phyloP scores from a whole-genome alignment of 2,329 filamentous ascomycete genomes.

The Neonectria neomacrospora region DNA sequence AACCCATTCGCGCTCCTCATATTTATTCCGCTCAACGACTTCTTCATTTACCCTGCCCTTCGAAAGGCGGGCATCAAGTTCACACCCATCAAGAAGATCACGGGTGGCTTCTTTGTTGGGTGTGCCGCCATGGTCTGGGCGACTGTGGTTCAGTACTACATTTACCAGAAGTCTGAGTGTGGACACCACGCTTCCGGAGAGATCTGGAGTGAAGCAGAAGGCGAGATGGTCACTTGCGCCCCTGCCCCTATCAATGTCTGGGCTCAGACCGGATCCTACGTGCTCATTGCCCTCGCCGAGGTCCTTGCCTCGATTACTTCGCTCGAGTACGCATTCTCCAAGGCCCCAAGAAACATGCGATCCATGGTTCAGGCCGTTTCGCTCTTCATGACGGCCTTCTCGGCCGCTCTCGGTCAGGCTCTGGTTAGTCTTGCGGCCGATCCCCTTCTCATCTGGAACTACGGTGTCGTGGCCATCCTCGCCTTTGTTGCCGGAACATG shows the following conservation, averaged over 20 bases:
- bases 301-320: slow-evolving; percentile 64
- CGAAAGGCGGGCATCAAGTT: slow-evolving; percentile 73
- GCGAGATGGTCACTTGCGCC: slow-evolving; percentile 52
- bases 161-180: slow-evolving; percentile 73
- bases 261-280: slow-evolving; percentile 63
- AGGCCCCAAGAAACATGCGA: slow-evolving; percentile 81
- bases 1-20: slow-evolving; percentile 80
- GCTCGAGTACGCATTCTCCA: slow-evolving; percentile 80
- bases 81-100: slow-evolving; percentile 81
- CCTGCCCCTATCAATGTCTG: slow-evolving; percentile 71
- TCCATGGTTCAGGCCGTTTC: slow-evolving; percentile 75
- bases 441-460: slow-evolving; percentile 80
- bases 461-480: slow-evolving; percentile 72
- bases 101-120: slow-evolving; percentile 73
- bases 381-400: slow-evolving; percentile 76
- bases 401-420: slow-evolving; percentile 74
- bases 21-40: slow-evolving; percentile 77
- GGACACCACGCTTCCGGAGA: slow-evolving; percentile 54
- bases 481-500: slow-evolving; percentile 69
- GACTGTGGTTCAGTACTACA: slow-evolving; percentile 66
- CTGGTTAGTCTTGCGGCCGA: slow-evolving; percentile 59
- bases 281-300: slow-evolving; percentile 61
- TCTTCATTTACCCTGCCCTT: slow-evolving; percentile 73
- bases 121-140: slow-evolving; percentile 69
- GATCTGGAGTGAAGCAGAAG: slow-evolving; percentile 45